Evolutionary conservation across 441 rosid species (phyloP).

Genomic region (Pelargonium citronellum): DNA sequence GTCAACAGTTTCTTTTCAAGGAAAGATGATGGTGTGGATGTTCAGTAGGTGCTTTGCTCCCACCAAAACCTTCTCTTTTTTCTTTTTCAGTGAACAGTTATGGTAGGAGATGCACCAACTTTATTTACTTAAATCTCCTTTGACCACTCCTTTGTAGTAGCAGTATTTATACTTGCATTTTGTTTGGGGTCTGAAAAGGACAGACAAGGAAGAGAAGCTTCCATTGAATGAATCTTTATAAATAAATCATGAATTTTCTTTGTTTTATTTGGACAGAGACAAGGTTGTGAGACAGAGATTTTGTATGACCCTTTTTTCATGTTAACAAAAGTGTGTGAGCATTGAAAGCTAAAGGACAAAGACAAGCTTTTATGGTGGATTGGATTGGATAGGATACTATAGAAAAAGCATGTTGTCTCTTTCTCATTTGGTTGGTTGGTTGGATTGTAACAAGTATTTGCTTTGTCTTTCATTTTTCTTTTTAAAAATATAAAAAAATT

Average conservation of each 20-base stretch:
- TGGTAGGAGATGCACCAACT: slow-evolving; percentile 6
- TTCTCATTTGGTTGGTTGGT: too few relatives aligned
- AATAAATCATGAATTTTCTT: neutral
- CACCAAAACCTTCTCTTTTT: too few relatives aligned
- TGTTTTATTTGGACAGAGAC: neutral
- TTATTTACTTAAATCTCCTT: neutral
- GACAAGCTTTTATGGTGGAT: slow-evolving; percentile 8
- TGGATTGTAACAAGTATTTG: too few relatives aligned
- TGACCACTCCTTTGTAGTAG: neutral
- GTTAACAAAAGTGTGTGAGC: neutral
- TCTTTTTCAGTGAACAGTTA: neutral
- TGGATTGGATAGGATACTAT: too few relatives aligned
- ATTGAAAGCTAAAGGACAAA: slow-evolving; percentile 7
- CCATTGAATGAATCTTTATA: slow-evolving; percentile 2
- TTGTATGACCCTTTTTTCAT: neutral
- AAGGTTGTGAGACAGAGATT: slow-evolving; percentile 2
- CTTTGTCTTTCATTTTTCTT: too few relatives aligned
- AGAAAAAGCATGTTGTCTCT: too few relatives aligned
- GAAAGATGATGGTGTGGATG: neutral
- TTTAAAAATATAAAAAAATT: too few relatives aligned
- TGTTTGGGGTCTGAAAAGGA: slow-evolving; percentile 10
- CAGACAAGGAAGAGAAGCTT: slow-evolving; percentile 8
- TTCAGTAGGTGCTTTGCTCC: too few relatives aligned
- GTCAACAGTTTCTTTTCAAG: slow-evolving; percentile 21
- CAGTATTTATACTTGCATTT: slow-evolving; percentile 5